Evolutionary conservation across 805 yeast species (phyloP), one percentile per base, ranked within the genome.

Genomic region (Jamesozyma lodderae): DNA sequence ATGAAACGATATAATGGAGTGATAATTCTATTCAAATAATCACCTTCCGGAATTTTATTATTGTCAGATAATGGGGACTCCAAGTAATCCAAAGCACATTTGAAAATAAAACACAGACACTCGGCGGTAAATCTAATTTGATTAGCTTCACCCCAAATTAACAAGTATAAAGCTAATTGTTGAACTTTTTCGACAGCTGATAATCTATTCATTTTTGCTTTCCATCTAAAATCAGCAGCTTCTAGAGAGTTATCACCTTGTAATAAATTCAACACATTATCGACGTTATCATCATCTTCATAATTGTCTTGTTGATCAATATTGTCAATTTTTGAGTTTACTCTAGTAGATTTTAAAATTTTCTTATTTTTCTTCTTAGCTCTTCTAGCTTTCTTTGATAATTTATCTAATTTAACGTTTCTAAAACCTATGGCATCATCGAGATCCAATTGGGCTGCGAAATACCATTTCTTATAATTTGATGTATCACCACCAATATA

Each of bases 101-200:
- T 83, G 65, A 77, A 84, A 23, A 86, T 74, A 49, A 86, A 86
- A 45, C 94, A 85, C 20, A 86, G 54, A 51, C 94, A 84, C 53
- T 86, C 96, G 0, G 96, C 92, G 77, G 85, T 79, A 49, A 82
- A 86, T 44, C 96, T 69, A 4, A 86, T 59, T 49, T 84, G 88
- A 53, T 82, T 84, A 0, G 95, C 87, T 57, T 86, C 96, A 3
- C 94, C 94, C 96, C 96, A 86, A 43, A 83, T 72, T 38, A 83
- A 57, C 11, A 86, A 67, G 50, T 77, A 86, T 11, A 86, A 60
- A 0, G 83, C 75, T 18, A 86, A 48, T 43, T 86, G 95, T 37
- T 72, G 66, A 4, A 78, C 72, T 59, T 79, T 73, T 45, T 82
- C 87, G 18, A 59, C 60, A 6, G 73, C 72, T 0, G 75, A 54